phyloP scores from a whole-genome alignment of 2,329 filamentous ascomycete genomes.

The Chalara sp. region DNA sequence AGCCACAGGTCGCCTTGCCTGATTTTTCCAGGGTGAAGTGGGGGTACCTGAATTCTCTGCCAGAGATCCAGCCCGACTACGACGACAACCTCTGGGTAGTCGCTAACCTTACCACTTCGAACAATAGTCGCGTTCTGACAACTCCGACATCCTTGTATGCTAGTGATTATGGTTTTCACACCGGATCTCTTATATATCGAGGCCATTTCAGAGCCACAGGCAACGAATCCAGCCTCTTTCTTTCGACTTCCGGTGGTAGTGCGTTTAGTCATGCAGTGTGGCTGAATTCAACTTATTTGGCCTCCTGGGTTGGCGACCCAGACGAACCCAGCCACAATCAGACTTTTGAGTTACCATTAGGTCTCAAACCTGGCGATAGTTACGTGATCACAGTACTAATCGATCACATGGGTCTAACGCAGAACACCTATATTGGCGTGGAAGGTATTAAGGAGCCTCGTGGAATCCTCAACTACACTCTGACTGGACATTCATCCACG shows the following conservation, averaged over 20 bases:
- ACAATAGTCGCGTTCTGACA: constrained; percentile 40
- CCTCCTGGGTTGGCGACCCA: constrained; percentile 43
- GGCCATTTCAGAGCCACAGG: constrained; percentile 60
- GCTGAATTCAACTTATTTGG: constrained; percentile 54
- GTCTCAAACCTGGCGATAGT: constrained; percentile 44
- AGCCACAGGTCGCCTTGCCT: constrained; percentile 46
- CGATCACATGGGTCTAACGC: constrained; percentile 64
- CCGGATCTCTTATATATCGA: constrained; percentile 60
- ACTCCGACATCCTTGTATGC: constrained; percentile 57
- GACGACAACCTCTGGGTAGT: constrained; percentile 64
- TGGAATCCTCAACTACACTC: constrained; percentile 52
- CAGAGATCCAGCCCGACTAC: constrained; percentile 54
- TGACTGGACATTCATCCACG: constrained; percentile 37
- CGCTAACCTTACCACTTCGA: constrained; percentile 18
- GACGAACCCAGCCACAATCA: constrained; percentile 53
- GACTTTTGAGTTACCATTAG: constrained; percentile 53
- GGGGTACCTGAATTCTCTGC: constrained; percentile 63
- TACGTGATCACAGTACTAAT: constrained; percentile 63
- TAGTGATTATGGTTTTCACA: constrained; percentile 66
- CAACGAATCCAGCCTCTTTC: constrained; percentile 46
- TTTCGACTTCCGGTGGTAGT: constrained; percentile 56
- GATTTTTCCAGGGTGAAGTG: constrained; percentile 49
- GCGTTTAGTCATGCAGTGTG: constrained; percentile 61
- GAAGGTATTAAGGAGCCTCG: constrained; percentile 55
- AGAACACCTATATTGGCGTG: constrained; percentile 47